Percentiles rank a stretch among this genome's conserved stretches.
Evolutionary conservation across 2,329 filamentous ascomycete species (phyloP).

Genomic region (Alternaria viburni): DNA sequence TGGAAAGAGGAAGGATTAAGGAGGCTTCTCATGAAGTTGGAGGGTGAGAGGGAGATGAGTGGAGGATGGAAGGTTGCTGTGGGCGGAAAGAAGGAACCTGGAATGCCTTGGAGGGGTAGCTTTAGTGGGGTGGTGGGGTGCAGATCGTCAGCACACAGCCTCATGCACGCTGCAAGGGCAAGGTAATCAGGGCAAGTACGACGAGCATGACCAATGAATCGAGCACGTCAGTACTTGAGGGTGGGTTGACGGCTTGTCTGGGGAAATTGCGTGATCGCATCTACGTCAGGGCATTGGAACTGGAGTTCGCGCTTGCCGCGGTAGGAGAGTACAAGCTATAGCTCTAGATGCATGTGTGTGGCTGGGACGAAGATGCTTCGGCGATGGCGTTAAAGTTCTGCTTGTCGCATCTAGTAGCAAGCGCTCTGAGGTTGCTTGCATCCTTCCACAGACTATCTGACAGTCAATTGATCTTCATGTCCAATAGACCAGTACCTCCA

Average conservation of each 20-base stretch:
- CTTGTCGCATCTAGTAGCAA: neutral
- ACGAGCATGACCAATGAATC: slow-evolving; percentile 13
- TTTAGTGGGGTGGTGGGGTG: slow-evolving; percentile 18
- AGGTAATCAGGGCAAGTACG: slow-evolving; percentile 10
- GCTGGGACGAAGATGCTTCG: neutral
- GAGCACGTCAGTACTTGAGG: slow-evolving; percentile 4
- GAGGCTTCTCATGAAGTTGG: slow-evolving; percentile 16
- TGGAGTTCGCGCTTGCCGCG: neutral
- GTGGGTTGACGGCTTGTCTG: neutral
- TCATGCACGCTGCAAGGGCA: slow-evolving; percentile 22
- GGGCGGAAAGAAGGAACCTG: slow-evolving; percentile 2
- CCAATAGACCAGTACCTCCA: neutral
- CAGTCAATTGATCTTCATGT: neutral
- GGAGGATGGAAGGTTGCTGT: slow-evolving; percentile 5
- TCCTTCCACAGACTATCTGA: neutral
- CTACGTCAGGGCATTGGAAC: slow-evolving; percentile 4
- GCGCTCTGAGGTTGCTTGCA: neutral
- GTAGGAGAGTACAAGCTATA: neutral
- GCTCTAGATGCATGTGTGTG: neutral
- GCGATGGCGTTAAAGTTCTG: neutral
- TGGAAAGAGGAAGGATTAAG: slow-evolving; percentile 12
- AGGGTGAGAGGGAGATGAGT: slow-evolving; percentile 8
- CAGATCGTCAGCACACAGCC: slow-evolving; percentile 23
- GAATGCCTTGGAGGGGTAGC: slow-evolving; percentile 12
- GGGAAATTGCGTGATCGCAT: slow-evolving; percentile 19